Conservation (phyloP, 495 filamentous ascomycete genomes). For the Poronia punctata region DNA sequence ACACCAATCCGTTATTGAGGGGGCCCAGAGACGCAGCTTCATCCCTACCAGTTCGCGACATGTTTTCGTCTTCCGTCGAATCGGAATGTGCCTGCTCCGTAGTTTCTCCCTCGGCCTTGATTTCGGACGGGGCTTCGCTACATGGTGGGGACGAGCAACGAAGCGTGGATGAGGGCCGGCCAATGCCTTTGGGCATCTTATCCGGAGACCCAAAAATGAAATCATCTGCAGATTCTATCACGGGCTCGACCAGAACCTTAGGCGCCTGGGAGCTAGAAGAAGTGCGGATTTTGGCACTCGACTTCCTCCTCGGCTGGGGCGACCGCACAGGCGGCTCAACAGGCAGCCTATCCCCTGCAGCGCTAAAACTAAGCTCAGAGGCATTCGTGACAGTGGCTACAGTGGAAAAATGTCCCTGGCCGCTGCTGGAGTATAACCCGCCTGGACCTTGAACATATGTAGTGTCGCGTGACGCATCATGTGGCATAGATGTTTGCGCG, state of each 20-base stretch:
- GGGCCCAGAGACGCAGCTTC: conserved; percentile 18
- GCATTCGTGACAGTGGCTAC: conserved; percentile 2
- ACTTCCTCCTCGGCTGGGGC: conserved; percentile 32
- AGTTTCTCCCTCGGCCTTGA: not conserved
- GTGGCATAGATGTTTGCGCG: conserved; percentile 1
- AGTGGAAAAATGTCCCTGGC: not conserved
- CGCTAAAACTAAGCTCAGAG: not conserved
- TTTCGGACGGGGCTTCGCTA: conserved; percentile 13
- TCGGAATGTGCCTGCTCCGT: not conserved
- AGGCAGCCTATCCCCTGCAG: not conserved
- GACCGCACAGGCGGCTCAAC: conserved; percentile 9
- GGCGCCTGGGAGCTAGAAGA: conserved; percentile 28
- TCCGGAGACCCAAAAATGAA: conserved; percentile 31
- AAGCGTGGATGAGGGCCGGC: conserved; percentile 27
- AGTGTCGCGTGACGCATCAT: not conserved
- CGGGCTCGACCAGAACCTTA: conserved; percentile 33
- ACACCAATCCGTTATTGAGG: conserved; percentile 14
- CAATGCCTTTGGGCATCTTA: conserved; percentile 26
- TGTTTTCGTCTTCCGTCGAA: not conserved
- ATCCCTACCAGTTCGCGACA: conserved; percentile 10
- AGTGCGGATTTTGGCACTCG: conserved; percentile 37
- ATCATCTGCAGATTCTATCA: conserved; percentile 18
- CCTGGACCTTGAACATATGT: not conserved
- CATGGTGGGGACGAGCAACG: conserved; percentile 30
- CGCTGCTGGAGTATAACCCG: not conserved